Evolutionary conservation across 2,329 filamentous ascomycete genomes (phyloP).

Genomic region (Diplodia corticola): DNA sequence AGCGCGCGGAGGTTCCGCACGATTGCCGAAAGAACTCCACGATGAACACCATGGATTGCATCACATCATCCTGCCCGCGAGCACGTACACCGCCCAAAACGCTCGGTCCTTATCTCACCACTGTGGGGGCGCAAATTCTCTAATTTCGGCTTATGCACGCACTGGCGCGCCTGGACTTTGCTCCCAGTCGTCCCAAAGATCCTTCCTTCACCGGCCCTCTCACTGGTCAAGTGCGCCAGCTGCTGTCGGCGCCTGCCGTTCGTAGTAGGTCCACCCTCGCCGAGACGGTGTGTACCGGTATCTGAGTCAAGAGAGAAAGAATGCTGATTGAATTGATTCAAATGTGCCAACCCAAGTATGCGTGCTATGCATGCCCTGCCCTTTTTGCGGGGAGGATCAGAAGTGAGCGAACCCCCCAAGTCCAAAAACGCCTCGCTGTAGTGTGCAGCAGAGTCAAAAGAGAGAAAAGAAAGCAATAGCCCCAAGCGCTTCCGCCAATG

Average conservation of each 20-base stretch:
- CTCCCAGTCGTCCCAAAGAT: not conserved
- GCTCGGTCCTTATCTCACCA: slow-evolving; percentile 14
- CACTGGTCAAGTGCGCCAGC: not conserved
- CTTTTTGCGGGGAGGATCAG: slow-evolving; percentile 6
- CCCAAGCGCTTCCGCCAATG: slow-evolving; percentile 1
- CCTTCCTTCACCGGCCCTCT: not conserved
- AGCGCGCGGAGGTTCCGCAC: slow-evolving; percentile 3
- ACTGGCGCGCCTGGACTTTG: not conserved
- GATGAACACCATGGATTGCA: slow-evolving; percentile 19
- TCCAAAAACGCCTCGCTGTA: slow-evolving; percentile 20
- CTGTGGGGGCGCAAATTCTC: not conserved
- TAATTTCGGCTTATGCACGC: slow-evolving; percentile 8
- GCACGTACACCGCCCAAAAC: slow-evolving; percentile 13
- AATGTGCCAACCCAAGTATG: slow-evolving; percentile 12
- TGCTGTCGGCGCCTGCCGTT: not conserved
- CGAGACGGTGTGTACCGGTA: not conserved
- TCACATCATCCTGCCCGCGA: slow-evolving; percentile 9
- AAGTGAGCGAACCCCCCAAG: slow-evolving; percentile 18
- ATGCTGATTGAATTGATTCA: not conserved
- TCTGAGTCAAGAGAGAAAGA: not conserved
- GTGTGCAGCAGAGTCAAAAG: slow-evolving; percentile 10
- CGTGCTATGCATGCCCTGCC: slow-evolving; percentile 8
- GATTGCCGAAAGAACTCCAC: slow-evolving; percentile 2
- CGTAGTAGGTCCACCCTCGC: not conserved
- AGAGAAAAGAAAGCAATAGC: not conserved